Evolutionary conservation across 257 asterid species (phyloP), one percentile per base, ranked within the genome.

Genomic region (Solanum sparsipilum): DNA sequence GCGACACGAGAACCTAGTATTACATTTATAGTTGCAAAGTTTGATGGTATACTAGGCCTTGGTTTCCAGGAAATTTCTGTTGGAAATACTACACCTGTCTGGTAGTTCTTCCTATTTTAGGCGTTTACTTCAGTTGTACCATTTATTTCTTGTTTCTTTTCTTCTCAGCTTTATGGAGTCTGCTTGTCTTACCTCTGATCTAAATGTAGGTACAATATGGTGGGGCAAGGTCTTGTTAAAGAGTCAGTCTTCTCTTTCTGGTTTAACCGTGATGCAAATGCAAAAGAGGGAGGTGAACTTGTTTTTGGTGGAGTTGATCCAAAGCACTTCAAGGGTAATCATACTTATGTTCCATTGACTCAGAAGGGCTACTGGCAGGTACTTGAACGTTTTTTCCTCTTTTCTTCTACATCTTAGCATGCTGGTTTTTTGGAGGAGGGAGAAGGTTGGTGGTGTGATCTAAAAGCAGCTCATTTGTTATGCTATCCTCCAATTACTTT

Each of bases 351-450:
- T 88, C 97, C 98, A 1, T 93, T 96, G 25, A 92, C 98, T 1
- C 88, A 92, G 87, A 96, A 96, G 90, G 99, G 99, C 18, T 96
- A 96, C 92, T 96, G 99, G 99, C 98, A 96, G 95, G 99, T 96
- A 91, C 34, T 35, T 86, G 52, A 84, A 88, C 11, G 88, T 46
- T 85, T 20, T 76, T 32, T 7, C 65, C 65, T 25, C 41, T 32
- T 23, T 72, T 34, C 41, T 10, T 7, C n/a, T 48, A 73, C 31
- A 44, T 81, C 23, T 44, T 56, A 56, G 84, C 21, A 79, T 79
- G 18, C 13, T 27, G 23, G 13, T 15, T 44, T 79, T 39, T 25
- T 9, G 29, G 82, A 20, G 10, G 46, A 13, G 78, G 29, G 2
- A 18, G 63, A 18, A 38, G 65, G 85, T 81, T 46, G 85, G 41